These are phyloP conservation scores for Plasmodium yoelii DNA, from an alignment of 169 alveolate species.

Conservation along the genomic window DNA sequence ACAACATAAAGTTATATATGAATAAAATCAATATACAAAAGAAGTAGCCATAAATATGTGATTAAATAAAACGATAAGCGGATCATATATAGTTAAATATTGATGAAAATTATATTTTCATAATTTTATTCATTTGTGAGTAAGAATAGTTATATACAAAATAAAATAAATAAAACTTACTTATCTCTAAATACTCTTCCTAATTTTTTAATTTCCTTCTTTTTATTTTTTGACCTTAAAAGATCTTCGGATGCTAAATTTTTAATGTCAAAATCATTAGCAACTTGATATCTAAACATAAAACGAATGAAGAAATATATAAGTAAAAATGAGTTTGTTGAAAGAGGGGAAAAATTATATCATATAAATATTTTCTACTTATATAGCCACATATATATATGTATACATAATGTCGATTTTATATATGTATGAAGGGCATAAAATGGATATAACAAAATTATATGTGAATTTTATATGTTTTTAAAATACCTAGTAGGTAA, in stretches of 20 bases:
- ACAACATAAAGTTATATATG: not conserved
- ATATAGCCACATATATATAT: too few relatives aligned
- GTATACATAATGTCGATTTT: too few relatives aligned
- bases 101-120: not conserved
- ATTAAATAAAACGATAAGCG: not conserved
- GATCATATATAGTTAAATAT: not conserved
- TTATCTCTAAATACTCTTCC: slow-evolving; percentile 67
- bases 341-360: not conserved
- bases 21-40: not conserved
- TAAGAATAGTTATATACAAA: too few relatives aligned
- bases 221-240: slow-evolving; percentile 57
- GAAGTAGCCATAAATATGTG: not conserved
- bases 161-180: slow-evolving; percentile 41
- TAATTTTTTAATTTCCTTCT: slow-evolving; percentile 71
- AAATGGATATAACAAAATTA: too few relatives aligned
- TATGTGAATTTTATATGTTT: not conserved
- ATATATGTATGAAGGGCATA: too few relatives aligned
- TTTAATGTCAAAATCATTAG: slow-evolving; percentile 67
- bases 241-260: slow-evolving; percentile 40
- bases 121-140: too few relatives aligned
- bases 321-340: not conserved
- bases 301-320: too few relatives aligned
- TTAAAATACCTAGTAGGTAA: slow-evolving; percentile 97
- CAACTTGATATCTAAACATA: slow-evolving; percentile 52
- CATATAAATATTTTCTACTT: not conserved